phyloP scores from a whole-genome alignment of 352 stramenopile genomes.

The Stramenopiles sp. region DNA sequence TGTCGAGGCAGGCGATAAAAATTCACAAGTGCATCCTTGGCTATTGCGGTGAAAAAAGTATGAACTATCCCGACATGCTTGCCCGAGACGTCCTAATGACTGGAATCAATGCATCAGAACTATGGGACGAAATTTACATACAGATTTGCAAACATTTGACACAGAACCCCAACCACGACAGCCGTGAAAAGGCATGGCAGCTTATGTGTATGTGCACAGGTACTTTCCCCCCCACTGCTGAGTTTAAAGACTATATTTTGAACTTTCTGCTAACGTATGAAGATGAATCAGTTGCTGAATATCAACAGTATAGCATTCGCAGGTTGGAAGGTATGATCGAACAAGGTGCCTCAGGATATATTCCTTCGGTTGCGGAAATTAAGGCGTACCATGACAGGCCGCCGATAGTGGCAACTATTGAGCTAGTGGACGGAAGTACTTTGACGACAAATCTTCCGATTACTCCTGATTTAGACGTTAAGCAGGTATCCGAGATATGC shows the following conservation, averaged over 20 bases:
- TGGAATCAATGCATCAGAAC: conserved; percentile 43
- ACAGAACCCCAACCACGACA: conserved; percentile 68
- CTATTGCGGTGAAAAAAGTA: conserved; percentile 79
- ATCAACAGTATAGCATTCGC: conserved; percentile 65
- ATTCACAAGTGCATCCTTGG: conserved; percentile 76
- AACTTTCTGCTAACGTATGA: conserved; percentile 64
- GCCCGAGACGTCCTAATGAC: conserved; percentile 76
- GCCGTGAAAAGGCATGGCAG: conserved; percentile 65
- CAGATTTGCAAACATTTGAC: conserved; percentile 78
- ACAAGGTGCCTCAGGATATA: conserved; percentile 65
- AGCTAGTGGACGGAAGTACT: conserved; percentile 67
- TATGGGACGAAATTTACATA: conserved; percentile 79
- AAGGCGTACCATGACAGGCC: conserved; percentile 67
- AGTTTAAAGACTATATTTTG: conserved; percentile 64
- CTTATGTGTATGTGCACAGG: conserved; percentile 72
- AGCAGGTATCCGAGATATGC: conserved; percentile 70
- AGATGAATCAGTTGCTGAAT: conserved; percentile 44
- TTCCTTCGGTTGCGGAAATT: conserved; percentile 75
- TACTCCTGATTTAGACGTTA: conserved; percentile 66
- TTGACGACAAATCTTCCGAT: conserved; percentile 70
- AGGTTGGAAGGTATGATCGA: conserved; percentile 67
- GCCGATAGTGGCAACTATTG: conserved; percentile 70
- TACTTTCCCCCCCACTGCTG: conserved; percentile 60
- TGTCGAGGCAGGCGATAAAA: conserved; percentile 15
- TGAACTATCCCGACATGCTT: conserved; percentile 75